Conservation (phyloP, 805 yeast species). For the Pichia scutulata region DNA sequence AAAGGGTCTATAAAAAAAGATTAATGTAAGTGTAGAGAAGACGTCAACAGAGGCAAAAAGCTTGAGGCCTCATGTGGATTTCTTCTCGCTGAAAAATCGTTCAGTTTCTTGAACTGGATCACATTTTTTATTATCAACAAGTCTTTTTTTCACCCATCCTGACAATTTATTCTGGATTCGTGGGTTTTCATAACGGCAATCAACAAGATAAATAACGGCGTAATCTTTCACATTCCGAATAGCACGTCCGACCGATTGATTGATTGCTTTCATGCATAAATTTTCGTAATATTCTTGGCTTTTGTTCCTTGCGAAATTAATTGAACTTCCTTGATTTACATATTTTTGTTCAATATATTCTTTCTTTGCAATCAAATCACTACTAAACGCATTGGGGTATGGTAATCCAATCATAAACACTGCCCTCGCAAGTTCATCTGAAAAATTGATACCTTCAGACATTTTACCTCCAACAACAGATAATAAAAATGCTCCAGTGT, state of each 20-base stretch:
- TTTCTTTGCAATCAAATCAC: conserved; percentile 69
- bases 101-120: conserved; percentile 1
- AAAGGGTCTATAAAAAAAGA: background rate
- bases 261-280: conserved; percentile 83
- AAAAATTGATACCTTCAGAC: conserved; percentile 90
- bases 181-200: conserved; percentile 43
- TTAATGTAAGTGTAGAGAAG: background rate
- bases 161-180: conserved; percentile 54
- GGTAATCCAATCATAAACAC: conserved; percentile 86
- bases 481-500: conserved; percentile 46
- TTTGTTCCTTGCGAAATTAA: conserved; percentile 37
- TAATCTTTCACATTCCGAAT: conserved; percentile 80
- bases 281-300: conserved; percentile 65
- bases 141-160: conserved; percentile 58
- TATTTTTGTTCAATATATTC: conserved; percentile 51
- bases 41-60: background rate
- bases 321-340: conserved; percentile 40
- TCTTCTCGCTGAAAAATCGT: background rate
- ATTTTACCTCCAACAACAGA: conserved; percentile 90
- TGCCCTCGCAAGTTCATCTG: conserved; percentile 80
- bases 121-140: conserved; percentile 5
- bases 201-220: conserved; percentile 66
- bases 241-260: conserved; percentile 89
- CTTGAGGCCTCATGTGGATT: too few species aligned
- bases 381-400: conserved; percentile 76